A percentile compares a stretch with the other conserved stretches of the same genome.
These are phyloP conservation scores for Hyaloscypha finlandica DNA, from an alignment of 495 filamentous ascomycete species.

Conservation along the genomic window DNA sequence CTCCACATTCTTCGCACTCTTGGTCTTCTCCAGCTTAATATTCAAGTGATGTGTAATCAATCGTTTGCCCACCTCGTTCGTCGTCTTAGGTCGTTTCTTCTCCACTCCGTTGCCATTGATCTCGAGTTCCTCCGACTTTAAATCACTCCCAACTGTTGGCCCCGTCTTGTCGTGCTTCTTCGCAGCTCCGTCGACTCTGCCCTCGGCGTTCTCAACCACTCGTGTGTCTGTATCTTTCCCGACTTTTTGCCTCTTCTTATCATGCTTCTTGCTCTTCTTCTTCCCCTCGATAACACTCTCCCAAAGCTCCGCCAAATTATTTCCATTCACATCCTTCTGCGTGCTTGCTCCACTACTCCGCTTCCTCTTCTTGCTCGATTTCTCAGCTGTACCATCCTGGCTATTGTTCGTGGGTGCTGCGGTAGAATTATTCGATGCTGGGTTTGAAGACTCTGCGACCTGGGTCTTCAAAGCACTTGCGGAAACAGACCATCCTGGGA, in stretches of 20 bases:
- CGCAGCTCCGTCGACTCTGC: neutral
- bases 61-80: neutral
- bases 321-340: conserved; percentile 56
- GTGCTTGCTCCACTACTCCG: conserved; percentile 43
- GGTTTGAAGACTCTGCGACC: conserved; percentile 33
- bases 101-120: conserved; percentile 8
- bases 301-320: conserved; percentile 76
- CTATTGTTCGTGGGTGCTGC: conserved; percentile 33
- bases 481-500: conserved; percentile 85
- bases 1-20: conserved; percentile 44
- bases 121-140: conserved; percentile 14
- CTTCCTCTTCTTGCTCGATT: conserved; percentile 57
- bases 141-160: neutral
- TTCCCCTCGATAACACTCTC: conserved; percentile 77
- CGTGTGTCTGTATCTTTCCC: conserved; percentile 30
- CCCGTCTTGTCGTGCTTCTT: neutral
- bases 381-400: conserved; percentile 11
- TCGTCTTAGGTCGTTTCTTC: neutral
- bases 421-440: conserved; percentile 10
- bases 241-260: conserved; percentile 47
- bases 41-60: neutral
- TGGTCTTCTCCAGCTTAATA: conserved; percentile 31
- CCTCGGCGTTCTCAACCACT: conserved; percentile 9
- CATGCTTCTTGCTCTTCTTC: conserved; percentile 29
- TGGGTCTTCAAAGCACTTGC: conserved; percentile 70